phyloP scores from a whole-genome alignment of 371 early-diverging fungal species.

The Actinomucor elegans region DNA sequence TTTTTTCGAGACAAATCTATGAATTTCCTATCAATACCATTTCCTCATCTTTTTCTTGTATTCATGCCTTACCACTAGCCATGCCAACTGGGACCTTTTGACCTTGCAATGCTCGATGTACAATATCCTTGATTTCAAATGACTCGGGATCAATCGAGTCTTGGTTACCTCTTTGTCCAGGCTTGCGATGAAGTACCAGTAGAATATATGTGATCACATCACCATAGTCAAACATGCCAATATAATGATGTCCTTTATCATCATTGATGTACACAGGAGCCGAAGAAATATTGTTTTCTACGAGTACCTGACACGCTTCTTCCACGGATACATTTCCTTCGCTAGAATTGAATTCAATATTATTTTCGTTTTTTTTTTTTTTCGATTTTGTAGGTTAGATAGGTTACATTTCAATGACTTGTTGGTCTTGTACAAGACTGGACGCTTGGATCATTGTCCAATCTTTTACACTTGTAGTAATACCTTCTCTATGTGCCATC shows the following conservation, averaged over 20 bases:
- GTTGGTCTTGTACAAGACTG: conserved; percentile 49
- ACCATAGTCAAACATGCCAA: conserved; percentile 88
- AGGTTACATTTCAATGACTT: conserved; percentile 57
- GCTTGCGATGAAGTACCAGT: conserved; percentile 30
- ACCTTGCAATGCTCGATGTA: conserved; percentile 53
- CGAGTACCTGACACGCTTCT: conserved; percentile 44
- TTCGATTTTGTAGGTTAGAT: background rate
- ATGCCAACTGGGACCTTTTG: conserved; percentile 64
- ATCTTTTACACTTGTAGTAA: conserved; percentile 49
- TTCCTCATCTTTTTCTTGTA: conserved; percentile 53
- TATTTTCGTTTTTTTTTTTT: background rate
- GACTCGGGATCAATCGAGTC: conserved; percentile 23
- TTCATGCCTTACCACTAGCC: conserved; percentile 53
- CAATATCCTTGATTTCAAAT: conserved; percentile 58
- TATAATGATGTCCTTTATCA: conserved; percentile 37
- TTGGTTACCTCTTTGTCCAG: conserved; percentile 17
- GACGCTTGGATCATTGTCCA: conserved; percentile 59
- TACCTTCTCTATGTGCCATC: conserved; percentile 54
- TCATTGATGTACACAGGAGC: conserved; percentile 72
- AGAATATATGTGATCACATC: conserved; percentile 62
- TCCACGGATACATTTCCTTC: conserved; percentile 42
- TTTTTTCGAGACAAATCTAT: conserved; percentile 78
- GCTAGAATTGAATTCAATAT: conserved; percentile 16
- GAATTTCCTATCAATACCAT: conserved; percentile 45
- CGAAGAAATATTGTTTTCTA: conserved; percentile 55